A percentile compares a stretch with the other conserved stretches of the same genome.
Conservation (phyloP, 2,329 filamentous ascomycete genomes). For the Alternaria atra region DNA sequence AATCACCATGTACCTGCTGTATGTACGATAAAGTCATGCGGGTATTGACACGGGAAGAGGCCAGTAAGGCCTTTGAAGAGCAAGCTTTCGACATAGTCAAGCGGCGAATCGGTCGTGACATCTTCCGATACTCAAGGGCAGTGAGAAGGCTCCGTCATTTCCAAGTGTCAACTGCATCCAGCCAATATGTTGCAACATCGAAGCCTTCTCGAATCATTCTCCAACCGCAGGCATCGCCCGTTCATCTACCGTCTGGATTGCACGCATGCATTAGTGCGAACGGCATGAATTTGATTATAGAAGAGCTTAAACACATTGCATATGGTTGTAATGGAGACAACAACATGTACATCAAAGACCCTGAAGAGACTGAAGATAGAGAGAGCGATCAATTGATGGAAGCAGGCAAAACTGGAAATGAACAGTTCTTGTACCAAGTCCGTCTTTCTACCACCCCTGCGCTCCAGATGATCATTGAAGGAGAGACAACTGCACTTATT, state of each 20-base stretch:
- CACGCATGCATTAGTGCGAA: not conserved
- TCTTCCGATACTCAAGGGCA: conserved; percentile 1
- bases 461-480: not conserved
- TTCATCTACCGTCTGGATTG: not conserved
- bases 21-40: not conserved
- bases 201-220: not conserved
- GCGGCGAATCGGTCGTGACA: not conserved
- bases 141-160: not conserved
- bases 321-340: not conserved
- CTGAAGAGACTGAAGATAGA: conserved; percentile 1
- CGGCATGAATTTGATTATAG: not conserved
- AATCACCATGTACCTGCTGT: not conserved
- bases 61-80: not conserved
- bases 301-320: not conserved
- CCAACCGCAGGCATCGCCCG: not conserved
- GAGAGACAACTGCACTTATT: not conserved
- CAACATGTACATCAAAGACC: not conserved
- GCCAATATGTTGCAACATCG: not conserved
- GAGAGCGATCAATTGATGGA: not conserved
- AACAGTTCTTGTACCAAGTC: not conserved
- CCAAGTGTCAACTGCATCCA: not conserved
- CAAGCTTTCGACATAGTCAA: conserved; percentile 5
- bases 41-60: not conserved
- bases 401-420: not conserved
- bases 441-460: not conserved